phyloP scores from a whole-genome alignment of 805 yeast genomes.

The Saccharomycopsis sp. region DNA sequence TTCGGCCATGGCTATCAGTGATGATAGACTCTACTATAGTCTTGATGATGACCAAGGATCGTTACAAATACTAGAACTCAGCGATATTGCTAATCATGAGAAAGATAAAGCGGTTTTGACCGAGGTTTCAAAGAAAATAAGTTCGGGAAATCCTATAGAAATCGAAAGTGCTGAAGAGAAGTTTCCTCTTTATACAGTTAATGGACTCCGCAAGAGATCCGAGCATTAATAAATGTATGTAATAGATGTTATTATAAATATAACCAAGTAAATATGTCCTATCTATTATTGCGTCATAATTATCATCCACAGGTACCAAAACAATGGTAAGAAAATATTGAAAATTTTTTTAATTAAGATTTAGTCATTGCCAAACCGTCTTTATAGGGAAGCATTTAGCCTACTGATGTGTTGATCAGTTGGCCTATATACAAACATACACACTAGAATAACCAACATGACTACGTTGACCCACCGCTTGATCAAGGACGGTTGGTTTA shows the following conservation, averaged over 20 bases:
- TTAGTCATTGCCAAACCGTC: too few species aligned
- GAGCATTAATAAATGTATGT: conserved; percentile 38
- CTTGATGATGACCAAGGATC: conserved; percentile 26
- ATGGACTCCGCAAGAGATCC: conserved; percentile 55
- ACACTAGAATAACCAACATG: too few species aligned
- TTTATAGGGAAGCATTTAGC: too few species aligned
- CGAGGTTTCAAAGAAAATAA: conserved; percentile 19
- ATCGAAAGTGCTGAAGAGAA: conserved; percentile 33
- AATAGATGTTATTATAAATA: neutral
- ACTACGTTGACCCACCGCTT: neutral
- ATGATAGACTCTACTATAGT: conserved; percentile 23
- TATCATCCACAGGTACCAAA: neutral
- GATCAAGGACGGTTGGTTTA: conserved; percentile 68
- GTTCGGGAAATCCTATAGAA: conserved; percentile 29
- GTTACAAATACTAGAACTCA: conserved; percentile 23
- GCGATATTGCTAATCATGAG: conserved; percentile 13
- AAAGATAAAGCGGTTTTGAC: neutral
- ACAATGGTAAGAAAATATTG: neutral
- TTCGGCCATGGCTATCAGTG: conserved; percentile 27
- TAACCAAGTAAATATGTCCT: too few species aligned
- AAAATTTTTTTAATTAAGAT: neutral
- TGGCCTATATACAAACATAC: too few species aligned
- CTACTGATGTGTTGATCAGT: too few species aligned
- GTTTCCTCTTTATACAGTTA: conserved; percentile 48
- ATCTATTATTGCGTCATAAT: too few species aligned